Conservation (phyloP, 2,329 filamentous ascomycete genomes). For the Aureobasidium vineae region DNA sequence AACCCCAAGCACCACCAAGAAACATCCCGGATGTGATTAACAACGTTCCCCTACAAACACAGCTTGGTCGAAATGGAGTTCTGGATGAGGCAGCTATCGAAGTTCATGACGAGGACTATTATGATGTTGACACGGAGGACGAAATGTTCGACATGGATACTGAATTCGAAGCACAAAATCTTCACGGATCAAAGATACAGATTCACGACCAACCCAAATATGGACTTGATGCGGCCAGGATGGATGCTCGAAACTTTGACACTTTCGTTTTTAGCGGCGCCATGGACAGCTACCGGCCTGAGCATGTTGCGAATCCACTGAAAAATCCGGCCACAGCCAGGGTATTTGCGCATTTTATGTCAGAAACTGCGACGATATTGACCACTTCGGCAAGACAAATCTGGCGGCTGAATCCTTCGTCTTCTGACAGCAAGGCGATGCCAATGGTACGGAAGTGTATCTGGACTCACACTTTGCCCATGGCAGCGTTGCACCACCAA, state of each 20-base stretch:
- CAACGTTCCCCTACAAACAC: background rate
- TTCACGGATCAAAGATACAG: background rate
- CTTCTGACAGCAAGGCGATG: background rate
- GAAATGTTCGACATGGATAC: conserved; percentile 45
- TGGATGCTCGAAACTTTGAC: conserved; percentile 44
- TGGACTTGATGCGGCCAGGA: conserved; percentile 27
- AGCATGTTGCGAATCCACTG: conserved; percentile 60
- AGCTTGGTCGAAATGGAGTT: conserved; percentile 33
- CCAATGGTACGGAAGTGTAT: conserved; percentile 45
- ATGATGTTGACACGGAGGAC: conserved; percentile 50
- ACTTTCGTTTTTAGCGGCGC: conserved; percentile 50
- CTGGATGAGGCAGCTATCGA: conserved; percentile 45
- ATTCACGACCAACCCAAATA: background rate
- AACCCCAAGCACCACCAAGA: background rate
- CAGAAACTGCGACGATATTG: conserved; percentile 80
- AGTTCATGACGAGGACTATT: conserved; percentile 51
- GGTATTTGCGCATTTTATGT: conserved; percentile 89
- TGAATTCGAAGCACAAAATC: conserved; percentile 5
- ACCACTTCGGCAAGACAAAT: conserved; percentile 82
- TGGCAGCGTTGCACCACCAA: conserved; percentile 80
- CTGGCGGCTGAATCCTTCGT: conserved; percentile 4
- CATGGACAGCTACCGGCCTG: conserved; percentile 47
- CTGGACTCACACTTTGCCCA: conserved; percentile 75
- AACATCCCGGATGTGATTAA: background rate
- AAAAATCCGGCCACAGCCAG: conserved; percentile 75